phyloP scores from a whole-genome alignment of 1,284 basidiomycete genomes.

The Lentinula novae-zelandiae region DNA sequence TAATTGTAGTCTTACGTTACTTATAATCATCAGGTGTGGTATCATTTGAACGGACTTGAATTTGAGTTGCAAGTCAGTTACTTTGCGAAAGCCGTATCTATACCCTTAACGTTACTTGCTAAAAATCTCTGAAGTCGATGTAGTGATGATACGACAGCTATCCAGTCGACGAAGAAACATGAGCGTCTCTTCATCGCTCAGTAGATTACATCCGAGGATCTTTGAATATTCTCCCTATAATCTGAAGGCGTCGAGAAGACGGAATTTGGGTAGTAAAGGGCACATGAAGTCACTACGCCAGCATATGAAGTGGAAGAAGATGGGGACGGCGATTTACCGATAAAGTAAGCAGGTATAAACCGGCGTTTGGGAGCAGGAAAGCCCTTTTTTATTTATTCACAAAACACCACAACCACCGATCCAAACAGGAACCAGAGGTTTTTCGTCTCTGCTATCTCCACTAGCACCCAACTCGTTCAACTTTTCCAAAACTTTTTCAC shows the following conservation, averaged over 20 bases:
- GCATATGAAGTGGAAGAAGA: not conserved
- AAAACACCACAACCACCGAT: constrained; percentile 36
- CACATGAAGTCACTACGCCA: not conserved
- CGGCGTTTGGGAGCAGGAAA: not conserved
- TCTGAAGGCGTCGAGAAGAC: too few species aligned
- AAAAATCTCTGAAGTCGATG: too few species aligned
- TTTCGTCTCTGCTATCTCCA: constrained; percentile 27
- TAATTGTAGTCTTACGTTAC: not conserved
- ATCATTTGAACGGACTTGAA: not conserved
- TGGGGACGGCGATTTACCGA: not conserved
- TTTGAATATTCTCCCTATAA: too few species aligned
- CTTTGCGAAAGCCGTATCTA: too few species aligned
- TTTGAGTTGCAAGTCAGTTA: too few species aligned
- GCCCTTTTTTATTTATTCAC: not conserved
- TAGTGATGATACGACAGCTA: too few species aligned
- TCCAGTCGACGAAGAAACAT: too few species aligned
- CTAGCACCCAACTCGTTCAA: constrained; percentile 31
- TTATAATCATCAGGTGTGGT: not conserved
- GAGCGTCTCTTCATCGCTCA: too few species aligned
- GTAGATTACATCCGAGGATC: too few species aligned
- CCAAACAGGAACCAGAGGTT: constrained; percentile 37
- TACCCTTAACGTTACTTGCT: too few species aligned
- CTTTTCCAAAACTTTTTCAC: constrained; percentile 31
- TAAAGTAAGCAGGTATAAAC: not conserved
- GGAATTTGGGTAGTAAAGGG: not conserved